A percentile compares a stretch with the other conserved stretches of the same genome.
phyloP scores from a whole-genome alignment of 2,329 filamentous ascomycete genomes.

The Tothia fuscella region DNA sequence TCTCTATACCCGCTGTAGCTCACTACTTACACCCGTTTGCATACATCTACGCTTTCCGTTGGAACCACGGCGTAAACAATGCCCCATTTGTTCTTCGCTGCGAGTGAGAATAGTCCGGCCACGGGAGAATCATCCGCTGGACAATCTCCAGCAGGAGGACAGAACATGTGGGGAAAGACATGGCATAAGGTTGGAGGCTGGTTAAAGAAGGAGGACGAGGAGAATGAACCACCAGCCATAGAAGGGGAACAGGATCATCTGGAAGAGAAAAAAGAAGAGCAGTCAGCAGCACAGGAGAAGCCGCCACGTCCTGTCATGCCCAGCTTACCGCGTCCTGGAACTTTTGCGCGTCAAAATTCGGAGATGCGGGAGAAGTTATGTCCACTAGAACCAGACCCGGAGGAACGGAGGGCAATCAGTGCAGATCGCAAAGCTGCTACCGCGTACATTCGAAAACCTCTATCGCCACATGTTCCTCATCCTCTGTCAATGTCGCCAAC shows the following conservation, averaged over 20 bases:
- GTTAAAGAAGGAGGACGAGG: conserved; percentile 12
- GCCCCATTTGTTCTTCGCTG: conserved; percentile 7
- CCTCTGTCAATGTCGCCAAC: conserved; percentile 25
- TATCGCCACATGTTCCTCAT: conserved; percentile 26
- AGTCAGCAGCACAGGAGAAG: conserved; percentile 13
- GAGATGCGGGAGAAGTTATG: conserved; percentile 64
- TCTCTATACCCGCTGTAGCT: too few species aligned
- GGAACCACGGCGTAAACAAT: not conserved
- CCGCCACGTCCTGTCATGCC: conserved; percentile 54
- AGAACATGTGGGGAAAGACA: conserved; percentile 9
- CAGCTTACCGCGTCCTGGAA: conserved; percentile 62
- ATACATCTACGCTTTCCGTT: too few species aligned
- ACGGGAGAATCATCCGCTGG: not conserved
- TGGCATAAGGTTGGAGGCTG: conserved; percentile 10
- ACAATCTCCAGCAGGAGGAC: conserved; percentile 2
- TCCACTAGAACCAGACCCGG: conserved; percentile 48
- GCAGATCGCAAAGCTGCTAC: conserved; percentile 50
- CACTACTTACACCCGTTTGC: too few species aligned
- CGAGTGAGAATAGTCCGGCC: not conserved
- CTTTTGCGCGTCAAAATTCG: conserved; percentile 72
- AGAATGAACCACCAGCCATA: conserved; percentile 4
- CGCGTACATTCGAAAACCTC: conserved; percentile 30
- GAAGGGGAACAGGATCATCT: not conserved
- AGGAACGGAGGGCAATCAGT: conserved; percentile 64
- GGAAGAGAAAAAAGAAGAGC: not conserved